Evolutionary conservation across 768 basidiomycete species (phyloP).

Genomic region (Symmetrospora coprosmae): DNA sequence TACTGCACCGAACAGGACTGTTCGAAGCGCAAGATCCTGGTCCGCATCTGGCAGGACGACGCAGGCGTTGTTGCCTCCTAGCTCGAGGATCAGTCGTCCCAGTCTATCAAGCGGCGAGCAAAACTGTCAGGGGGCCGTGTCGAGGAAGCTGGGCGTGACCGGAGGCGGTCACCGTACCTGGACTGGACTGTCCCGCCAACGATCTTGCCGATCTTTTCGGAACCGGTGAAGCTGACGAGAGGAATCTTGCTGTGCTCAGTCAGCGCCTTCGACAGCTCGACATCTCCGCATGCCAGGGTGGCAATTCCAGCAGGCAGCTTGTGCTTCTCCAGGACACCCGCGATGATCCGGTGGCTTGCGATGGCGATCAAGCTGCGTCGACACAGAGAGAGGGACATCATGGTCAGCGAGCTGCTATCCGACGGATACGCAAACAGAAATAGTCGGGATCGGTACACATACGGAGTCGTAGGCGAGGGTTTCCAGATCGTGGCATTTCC

Average conservation of each 20-base stretch:
- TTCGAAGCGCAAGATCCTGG: slow-evolving; percentile 69
- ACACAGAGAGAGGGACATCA: background rate
- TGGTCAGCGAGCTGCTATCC: no score
- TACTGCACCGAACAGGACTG: slow-evolving; percentile 85
- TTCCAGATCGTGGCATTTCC: slow-evolving; percentile 95
- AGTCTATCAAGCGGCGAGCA: background rate
- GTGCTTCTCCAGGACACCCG: slow-evolving; percentile 65
- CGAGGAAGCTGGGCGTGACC: slow-evolving; percentile 53
- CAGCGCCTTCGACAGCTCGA: slow-evolving; percentile 62
- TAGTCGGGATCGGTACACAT: no score
- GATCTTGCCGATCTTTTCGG: slow-evolving; percentile 67
- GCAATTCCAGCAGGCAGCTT: slow-evolving; percentile 71
- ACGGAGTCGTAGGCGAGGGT: slow-evolving; percentile 72
- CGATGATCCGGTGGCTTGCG: slow-evolving; percentile 71
- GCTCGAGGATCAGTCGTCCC: slow-evolving; percentile 50
- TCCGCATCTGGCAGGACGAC: slow-evolving; percentile 90
- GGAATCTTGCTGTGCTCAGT: slow-evolving; percentile 62
- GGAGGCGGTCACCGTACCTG: slow-evolving; percentile 58
- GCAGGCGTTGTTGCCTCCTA: slow-evolving; percentile 91
- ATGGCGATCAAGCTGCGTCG: slow-evolving; percentile 46
- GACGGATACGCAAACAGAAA: no score
- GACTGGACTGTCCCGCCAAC: slow-evolving; percentile 62
- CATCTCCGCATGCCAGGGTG: slow-evolving; percentile 66
- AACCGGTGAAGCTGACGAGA: slow-evolving; percentile 89
- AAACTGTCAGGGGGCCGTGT: background rate